Percentiles rank a stretch among this genome's conserved stretches.
phyloP scores from a whole-genome alignment of 352 stramenopile species.

The Pythium dissotocum region DNA sequence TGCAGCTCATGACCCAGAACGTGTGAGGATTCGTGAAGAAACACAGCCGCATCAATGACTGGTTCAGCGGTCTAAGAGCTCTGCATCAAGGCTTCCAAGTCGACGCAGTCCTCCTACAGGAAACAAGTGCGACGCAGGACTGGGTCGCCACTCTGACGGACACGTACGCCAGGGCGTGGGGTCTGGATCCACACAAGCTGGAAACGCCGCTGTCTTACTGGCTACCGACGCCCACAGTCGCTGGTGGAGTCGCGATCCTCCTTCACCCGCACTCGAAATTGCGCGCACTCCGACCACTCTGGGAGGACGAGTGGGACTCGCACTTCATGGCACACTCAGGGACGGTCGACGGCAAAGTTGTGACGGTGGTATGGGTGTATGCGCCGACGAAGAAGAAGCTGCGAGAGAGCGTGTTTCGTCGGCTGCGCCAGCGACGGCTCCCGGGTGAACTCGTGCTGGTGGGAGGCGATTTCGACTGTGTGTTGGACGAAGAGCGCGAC shows the following conservation, averaged over 20 bases:
- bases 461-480: slow-evolving; percentile 22
- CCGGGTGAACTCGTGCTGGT: slow-evolving; percentile 1
- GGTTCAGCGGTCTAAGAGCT: slow-evolving; percentile 6
- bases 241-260: slow-evolving; percentile 14
- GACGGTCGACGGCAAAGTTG: background rate
- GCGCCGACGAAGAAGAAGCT: background rate
- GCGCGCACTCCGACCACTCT: background rate
- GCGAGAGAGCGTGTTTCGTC: background rate
- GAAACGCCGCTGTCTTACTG: slow-evolving; percentile 11
- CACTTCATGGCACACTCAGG: slow-evolving; percentile 9
- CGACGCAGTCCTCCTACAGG: slow-evolving; percentile 14
- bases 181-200: background rate
- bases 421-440: background rate
- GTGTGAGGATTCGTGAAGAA: slow-evolving; percentile 2
- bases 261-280: slow-evolving; percentile 10
- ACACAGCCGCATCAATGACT: background rate
- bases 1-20: slow-evolving; percentile 17
- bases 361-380: slow-evolving; percentile 18
- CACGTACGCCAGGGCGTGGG: slow-evolving; percentile 9
- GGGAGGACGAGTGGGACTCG: slow-evolving; percentile 2
- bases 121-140: background rate
- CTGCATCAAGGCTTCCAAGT: background rate
- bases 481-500: background rate
- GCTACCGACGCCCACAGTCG: background rate
- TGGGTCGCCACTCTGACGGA: background rate